phyloP scores from a whole-genome alignment of 148 eudicot genomes.

The Polygonum maritimum region DNA sequence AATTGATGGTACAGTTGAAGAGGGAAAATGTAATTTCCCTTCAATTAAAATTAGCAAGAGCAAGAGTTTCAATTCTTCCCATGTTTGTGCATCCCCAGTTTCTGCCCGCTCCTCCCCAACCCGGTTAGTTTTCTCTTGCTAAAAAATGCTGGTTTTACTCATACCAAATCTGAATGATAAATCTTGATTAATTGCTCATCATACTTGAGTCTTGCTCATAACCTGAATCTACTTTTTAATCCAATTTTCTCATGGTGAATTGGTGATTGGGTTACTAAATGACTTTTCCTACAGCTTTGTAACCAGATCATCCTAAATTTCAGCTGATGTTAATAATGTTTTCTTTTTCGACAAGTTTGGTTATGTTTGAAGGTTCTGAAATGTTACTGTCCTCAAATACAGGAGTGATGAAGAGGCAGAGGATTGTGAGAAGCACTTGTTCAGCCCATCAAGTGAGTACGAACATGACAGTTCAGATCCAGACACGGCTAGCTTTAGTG shows the following conservation, averaged over 20 bases:
- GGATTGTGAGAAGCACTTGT: conserved; percentile 43
- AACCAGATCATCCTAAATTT: not conserved
- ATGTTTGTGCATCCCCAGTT: conserved; percentile 28
- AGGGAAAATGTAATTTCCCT: conserved; percentile 16
- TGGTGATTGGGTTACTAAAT: not conserved
- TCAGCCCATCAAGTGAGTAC: conserved; percentile 49
- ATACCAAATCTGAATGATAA: not conserved
- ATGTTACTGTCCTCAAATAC: conserved; percentile 10
- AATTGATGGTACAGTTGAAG: conserved; percentile 16
- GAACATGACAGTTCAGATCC: conserved; percentile 53
- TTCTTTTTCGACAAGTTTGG: not conserved
- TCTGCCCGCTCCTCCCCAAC: conserved; percentile 39
- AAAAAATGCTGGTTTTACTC: not conserved
- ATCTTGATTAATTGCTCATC: not conserved
- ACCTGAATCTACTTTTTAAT: not conserved
- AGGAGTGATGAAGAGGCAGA: conserved; percentile 85
- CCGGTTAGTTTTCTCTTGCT: conserved; percentile 37
- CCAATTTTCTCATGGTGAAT: not conserved
- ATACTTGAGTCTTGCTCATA: not conserved
- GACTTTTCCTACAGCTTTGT: not conserved
- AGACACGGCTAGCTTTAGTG: conserved; percentile 70
- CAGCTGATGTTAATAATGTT: not conserved
- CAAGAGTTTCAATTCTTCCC: conserved; percentile 24
- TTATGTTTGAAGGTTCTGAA: not conserved
- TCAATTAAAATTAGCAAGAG: conserved; percentile 14